These are phyloP conservation scores for Furcasterigmium furcatum DNA, from an alignment of 2,329 filamentous ascomycete species.

Conservation along the genomic window DNA sequence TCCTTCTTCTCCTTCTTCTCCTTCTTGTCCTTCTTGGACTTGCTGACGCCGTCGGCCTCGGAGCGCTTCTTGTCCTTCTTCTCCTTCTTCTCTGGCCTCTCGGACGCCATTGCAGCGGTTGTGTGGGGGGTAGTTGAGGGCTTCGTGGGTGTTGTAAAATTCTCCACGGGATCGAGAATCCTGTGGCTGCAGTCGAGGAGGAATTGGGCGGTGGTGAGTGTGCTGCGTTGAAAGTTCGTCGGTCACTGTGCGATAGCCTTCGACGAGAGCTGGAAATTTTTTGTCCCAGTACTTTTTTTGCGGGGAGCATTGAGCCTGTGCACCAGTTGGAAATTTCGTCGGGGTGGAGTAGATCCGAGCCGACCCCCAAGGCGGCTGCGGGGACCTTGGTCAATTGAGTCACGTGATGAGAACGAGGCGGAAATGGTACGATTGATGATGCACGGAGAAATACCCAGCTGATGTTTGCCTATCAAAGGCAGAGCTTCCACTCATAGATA, in stretches of 20 bases:
- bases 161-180: not conserved
- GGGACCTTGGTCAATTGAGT: too few species aligned
- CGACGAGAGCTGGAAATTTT: conserved; percentile 3
- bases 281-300: conserved; percentile 4
- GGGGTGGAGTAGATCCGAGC: conserved; percentile 6
- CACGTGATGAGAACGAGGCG: too few species aligned
- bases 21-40: conserved; percentile 56
- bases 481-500: too few species aligned
- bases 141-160: not conserved
- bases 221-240: not conserved
- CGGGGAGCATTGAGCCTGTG: conserved; percentile 1
- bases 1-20: conserved; percentile 59
- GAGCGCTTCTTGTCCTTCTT: conserved; percentile 27
- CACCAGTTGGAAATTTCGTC: not conserved
- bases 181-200: not conserved
- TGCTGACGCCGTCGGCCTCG: conserved; percentile 18
- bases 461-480: too few species aligned
- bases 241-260: not conserved
- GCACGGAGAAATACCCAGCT: too few species aligned
- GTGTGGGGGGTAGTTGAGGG: not conserved
- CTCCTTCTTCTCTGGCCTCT: conserved; percentile 45
- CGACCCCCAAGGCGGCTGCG: too few species aligned
- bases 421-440: too few species aligned
- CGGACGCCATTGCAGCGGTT: conserved; percentile 39
- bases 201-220: not conserved